Evolutionary conservation across 1,284 basidiomycete species (phyloP).

Genomic region (Stygiomarasmius scandens): DNA sequence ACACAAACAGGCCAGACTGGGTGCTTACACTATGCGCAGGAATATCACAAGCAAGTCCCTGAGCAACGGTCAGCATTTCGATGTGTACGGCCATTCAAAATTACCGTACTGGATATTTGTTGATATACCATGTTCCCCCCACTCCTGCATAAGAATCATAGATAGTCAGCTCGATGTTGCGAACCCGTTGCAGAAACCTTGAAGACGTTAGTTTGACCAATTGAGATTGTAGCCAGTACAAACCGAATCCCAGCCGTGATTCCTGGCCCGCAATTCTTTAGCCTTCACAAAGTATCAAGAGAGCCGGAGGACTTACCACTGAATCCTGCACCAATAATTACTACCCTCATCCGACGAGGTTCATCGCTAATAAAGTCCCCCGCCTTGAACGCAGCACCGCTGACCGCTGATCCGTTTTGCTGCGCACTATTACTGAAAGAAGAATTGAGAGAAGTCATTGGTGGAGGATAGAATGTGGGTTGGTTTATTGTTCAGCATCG

Average conservation of each 20-base stretch:
- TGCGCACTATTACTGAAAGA: not conserved
- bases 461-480: not conserved
- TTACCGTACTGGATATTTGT: slow-evolving; percentile 40
- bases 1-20: not conserved
- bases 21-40: slow-evolving; percentile 52
- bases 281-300: not conserved
- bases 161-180: slow-evolving; percentile 57
- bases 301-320: slow-evolving; percentile 36
- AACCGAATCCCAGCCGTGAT: slow-evolving; percentile 59
- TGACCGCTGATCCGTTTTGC: not conserved
- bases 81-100: not conserved
- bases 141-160: slow-evolving; percentile 62
- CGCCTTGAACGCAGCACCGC: slow-evolving; percentile 22
- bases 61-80: not conserved
- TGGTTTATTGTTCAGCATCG: too few relatives aligned
- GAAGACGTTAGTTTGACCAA: not conserved
- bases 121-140: slow-evolving; percentile 59
- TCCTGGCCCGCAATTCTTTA: slow-evolving; percentile 31
- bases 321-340: slow-evolving; percentile 57
- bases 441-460: not conserved
- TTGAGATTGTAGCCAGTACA: slow-evolving; percentile 4
- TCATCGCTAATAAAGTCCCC: slow-evolving; percentile 49
- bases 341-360: slow-evolving; percentile 50
- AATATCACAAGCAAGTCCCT: slow-evolving; percentile 60
- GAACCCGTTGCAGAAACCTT: slow-evolving; percentile 57